Evolutionary conservation across 306 rosid species (phyloP), one percentile per base, ranked within the genome.

Genomic region (Bauhinia variegata): DNA sequence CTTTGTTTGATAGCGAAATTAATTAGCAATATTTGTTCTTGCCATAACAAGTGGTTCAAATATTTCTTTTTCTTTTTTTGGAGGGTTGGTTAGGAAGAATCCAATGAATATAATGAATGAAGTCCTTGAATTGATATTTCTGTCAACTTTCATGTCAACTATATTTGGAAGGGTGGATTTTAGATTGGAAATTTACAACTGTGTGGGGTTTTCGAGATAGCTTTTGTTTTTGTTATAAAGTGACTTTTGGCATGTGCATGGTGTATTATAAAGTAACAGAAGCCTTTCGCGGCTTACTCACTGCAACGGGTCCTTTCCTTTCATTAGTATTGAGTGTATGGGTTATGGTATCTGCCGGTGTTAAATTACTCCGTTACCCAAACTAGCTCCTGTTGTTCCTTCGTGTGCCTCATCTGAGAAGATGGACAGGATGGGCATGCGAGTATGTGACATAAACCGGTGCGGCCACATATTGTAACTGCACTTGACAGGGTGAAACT

Each of bases 221-320:
- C 11, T 42, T 54, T 54, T 17, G 41, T 31, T 6, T 23, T 36
- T 2, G 14, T 28, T 13, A 6, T 7, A 56, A 7, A 37, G 31
- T 33, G 34, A 48, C 23, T 60, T 63, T 33, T 57, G 47, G 67
- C 78, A 84, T 78, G 81, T 82, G 93, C 75, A 5, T 48, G 1
- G 69, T 57, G 68, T 77, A 44, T 50, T 77, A 44, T 50, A 5
- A 65, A 44, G 30, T 71, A 65, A 33, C 48, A 5, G 33, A 39
- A 69, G 57, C 23, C 33, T 23, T 23, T 2, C 28, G 28, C 28
- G 43, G 36, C 32, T n/a, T n/a, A n/a, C 32, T 48, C 51, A 62
- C 56, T 63, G 62, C 17, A 15, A 34, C 52, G 44, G 53, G 54
- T 73, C 34, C 33, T 74, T 41, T 39, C 36, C 16, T n/a, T 36